Evolutionary conservation across 257 asterid species (phyloP), one percentile per base, ranked within the genome.

Genomic region (Coffea eugenioides): DNA sequence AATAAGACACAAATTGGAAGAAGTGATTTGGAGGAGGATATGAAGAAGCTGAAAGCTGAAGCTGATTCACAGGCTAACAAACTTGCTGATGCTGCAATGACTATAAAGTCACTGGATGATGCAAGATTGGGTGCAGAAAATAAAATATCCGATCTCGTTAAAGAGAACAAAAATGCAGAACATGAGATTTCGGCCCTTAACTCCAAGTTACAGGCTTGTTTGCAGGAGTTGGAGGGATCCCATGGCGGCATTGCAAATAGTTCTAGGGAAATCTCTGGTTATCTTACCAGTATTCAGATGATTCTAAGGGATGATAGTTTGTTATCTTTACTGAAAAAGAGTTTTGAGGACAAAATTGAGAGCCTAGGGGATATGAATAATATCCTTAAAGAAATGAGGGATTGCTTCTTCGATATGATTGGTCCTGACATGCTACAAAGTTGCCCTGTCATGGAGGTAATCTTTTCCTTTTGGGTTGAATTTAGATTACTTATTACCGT

Each of bases 191-290:
- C 84, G n/a, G 80, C 76, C 59, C 97, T 95, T 79, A 86, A 84
- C 70, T 81, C 91, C 57, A 87, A 88, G 88, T 85, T 95, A 85
- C 85, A 88, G 77, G 86, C 88, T 82, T 91, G 92, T 90, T 87
- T 85, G 89, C 90, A 89, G 83, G 97, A 93, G 87, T 86, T 93
- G 86, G 89, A 88, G 78, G 93, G 90, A 57, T 83, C 85, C 51
- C 94, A 79, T 83, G 91, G 92, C 83, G 88, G 86, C 82, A 52
- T 84, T 69, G 90, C 80, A 75, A 90, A 77, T 84, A 86, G 74
- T 71, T 85, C 89, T 75, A 59, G 84, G 78, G 97, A 89, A 88
- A 82, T 92, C 77, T 88, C 89, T 75, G 88, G 83, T 79, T 91
- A 85, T 80, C 85, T 89, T 77, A 85, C 84, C 74, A 84, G 85